phyloP scores from a whole-genome alignment of 2,329 filamentous ascomycete genomes.

The Colletotrichum siamense region DNA sequence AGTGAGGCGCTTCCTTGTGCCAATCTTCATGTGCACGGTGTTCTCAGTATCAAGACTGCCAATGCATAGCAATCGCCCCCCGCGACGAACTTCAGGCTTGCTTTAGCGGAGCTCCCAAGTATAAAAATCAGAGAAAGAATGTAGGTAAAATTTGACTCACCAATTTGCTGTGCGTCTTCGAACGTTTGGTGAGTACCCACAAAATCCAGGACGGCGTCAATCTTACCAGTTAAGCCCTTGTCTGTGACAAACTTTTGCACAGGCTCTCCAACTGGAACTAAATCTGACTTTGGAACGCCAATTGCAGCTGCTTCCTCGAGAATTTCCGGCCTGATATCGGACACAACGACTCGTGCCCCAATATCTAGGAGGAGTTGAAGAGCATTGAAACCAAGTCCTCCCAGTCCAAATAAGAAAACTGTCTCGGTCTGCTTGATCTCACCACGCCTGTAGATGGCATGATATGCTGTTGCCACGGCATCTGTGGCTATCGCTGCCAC shows the following conservation, averaged over 20 bases:
- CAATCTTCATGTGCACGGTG: slow-evolving; percentile 47
- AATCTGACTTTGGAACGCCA: slow-evolving; percentile 34
- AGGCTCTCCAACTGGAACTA: slow-evolving; percentile 32
- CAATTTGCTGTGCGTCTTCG: slow-evolving; percentile 37
- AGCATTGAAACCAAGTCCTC: slow-evolving; percentile 46
- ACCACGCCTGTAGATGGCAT: slow-evolving; percentile 40
- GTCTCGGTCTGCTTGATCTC: slow-evolving; percentile 39
- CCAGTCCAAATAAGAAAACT: slow-evolving; percentile 44
- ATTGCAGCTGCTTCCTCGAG: slow-evolving; percentile 26
- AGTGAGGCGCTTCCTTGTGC: slow-evolving; percentile 44
- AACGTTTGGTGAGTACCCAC: slow-evolving; percentile 41
- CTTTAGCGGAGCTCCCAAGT: not conserved
- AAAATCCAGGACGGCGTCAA: slow-evolving; percentile 37
- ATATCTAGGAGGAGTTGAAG: slow-evolving; percentile 40
- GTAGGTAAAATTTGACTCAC: slow-evolving; percentile 22
- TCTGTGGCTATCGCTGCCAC: slow-evolving; percentile 44
- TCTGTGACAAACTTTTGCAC: slow-evolving; percentile 32
- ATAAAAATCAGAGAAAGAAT: not conserved
- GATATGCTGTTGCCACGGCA: slow-evolving; percentile 45
- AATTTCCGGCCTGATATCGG: slow-evolving; percentile 21
- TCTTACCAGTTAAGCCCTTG: slow-evolving; percentile 24
- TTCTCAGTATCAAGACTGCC: slow-evolving; percentile 44
- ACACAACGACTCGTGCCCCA: slow-evolving; percentile 59
- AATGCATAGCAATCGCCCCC: slow-evolving; percentile 42
- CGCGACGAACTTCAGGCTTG: slow-evolving; percentile 32